These are phyloP conservation scores for Athelia sp. DNA, from an alignment of 1,284 basidiomycete species.

Conservation along the genomic window DNA sequence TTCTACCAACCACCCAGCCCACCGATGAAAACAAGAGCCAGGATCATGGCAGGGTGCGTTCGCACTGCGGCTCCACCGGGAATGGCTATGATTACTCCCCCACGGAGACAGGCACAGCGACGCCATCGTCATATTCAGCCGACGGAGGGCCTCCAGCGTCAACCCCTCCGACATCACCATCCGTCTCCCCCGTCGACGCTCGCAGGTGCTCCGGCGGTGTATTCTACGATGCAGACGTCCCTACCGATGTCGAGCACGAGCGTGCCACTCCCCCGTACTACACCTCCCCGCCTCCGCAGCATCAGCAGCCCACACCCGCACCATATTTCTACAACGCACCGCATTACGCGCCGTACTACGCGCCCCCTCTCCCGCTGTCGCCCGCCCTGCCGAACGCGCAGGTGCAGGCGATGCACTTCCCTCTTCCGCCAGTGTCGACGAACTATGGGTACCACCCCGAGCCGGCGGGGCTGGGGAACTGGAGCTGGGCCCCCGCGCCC, in stretches of 20 bases:
- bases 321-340: conserved; percentile 1
- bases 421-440: background rate
- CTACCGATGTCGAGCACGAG: background rate
- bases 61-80: background rate
- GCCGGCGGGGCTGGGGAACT: background rate
- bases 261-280: background rate
- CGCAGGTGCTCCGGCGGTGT: too few species aligned
- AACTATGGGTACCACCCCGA: background rate
- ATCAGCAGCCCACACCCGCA: background rate
- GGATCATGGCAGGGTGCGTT: background rate
- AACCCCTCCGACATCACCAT: background rate
- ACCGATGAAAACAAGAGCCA: conserved; percentile 13
- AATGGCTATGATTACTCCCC: background rate
- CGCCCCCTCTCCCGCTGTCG: background rate
- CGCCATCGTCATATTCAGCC: background rate
- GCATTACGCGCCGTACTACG: background rate
- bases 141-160: background rate
- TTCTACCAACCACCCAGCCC: conserved; percentile 9
- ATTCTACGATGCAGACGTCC: background rate
- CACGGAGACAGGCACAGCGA: conserved; percentile 2
- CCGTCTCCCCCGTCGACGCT: background rate
- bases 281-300: background rate
- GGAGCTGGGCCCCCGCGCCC: background rate
- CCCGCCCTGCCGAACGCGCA: background rate
- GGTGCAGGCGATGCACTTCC: background rate